Conservation (phyloP, 208 protist genomes). For the Balamuthia mandrillaris region DNA sequence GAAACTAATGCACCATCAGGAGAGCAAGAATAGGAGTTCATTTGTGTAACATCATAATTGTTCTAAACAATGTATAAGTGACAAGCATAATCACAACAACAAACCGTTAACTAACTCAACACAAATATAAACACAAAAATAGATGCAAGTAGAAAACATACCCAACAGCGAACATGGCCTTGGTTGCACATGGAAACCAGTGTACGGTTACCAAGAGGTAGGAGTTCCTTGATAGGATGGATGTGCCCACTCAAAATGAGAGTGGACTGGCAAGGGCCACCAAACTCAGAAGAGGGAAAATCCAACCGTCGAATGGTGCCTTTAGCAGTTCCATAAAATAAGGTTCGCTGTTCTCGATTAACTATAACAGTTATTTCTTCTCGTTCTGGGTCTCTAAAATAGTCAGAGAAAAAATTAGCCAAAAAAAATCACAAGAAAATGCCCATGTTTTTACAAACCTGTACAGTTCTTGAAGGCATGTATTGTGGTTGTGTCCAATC, state of each 20-base stretch:
- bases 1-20: not conserved
- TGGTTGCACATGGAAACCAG: not conserved
- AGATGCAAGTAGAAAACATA: no score
- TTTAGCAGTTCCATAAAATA: not conserved
- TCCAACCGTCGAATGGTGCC: not conserved
- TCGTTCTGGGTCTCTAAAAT: not conserved
- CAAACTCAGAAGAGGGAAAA: not conserved
- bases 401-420: no score
- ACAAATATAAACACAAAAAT: no score
- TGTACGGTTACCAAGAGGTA: not conserved
- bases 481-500: slow-evolving; percentile 7
- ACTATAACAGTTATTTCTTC: not conserved
- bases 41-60: not conserved
- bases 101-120: no score
- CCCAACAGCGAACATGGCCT: not conserved
- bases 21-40: not conserved
- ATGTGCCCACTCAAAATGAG: not conserved
- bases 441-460: not conserved
- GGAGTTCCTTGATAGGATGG: not conserved
- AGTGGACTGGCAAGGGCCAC: not conserved
- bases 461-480: not conserved
- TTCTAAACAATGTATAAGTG: no score
- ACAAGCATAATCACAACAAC: no score
- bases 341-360: not conserved
- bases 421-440: not conserved